These are phyloP conservation scores for Endocalyx cinctus DNA, from an alignment of 2,329 filamentous ascomycete genomes.

Conservation along the genomic window DNA sequence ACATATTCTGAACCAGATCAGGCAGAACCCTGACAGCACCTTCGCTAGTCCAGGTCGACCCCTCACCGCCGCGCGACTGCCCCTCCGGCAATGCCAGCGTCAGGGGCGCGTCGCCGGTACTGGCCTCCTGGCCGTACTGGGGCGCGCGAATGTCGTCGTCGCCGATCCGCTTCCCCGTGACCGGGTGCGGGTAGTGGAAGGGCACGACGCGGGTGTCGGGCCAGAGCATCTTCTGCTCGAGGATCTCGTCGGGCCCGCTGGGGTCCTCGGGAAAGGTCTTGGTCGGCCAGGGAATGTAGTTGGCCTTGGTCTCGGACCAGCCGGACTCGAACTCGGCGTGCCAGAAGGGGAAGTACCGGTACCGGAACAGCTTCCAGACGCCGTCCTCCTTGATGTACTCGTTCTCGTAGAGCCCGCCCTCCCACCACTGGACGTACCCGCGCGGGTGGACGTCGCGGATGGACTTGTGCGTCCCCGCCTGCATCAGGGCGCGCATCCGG, in stretches of 20 bases:
- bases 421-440: slow-evolving; percentile 53
- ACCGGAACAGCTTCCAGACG: slow-evolving; percentile 49
- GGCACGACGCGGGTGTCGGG: slow-evolving; percentile 51
- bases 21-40: slow-evolving; percentile 32
- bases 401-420: slow-evolving; percentile 55
- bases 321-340: slow-evolving; percentile 49
- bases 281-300: slow-evolving; percentile 48
- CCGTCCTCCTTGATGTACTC: slow-evolving; percentile 54
- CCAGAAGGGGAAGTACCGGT: slow-evolving; percentile 56
- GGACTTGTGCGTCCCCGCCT: slow-evolving; percentile 48
- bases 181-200: slow-evolving; percentile 48
- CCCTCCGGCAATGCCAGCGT: slow-evolving; percentile 34
- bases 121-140: slow-evolving; percentile 35
- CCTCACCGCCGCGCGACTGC: slow-evolving; percentile 29
- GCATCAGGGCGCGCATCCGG: slow-evolving; percentile 52
- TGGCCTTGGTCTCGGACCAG: slow-evolving; percentile 48
- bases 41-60: slow-evolving; percentile 21
- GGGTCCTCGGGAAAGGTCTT: slow-evolving; percentile 45
- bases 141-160: slow-evolving; percentile 47
- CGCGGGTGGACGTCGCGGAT: slow-evolving; percentile 46
- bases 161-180: slow-evolving; percentile 39
- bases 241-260: slow-evolving; percentile 46
- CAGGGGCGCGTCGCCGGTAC: slow-evolving; percentile 36
- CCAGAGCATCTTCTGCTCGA: slow-evolving; percentile 52
- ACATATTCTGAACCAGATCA: slow-evolving; percentile 29